These are phyloP conservation scores for Paracamarosporium sp. DNA, from an alignment of 2,329 filamentous ascomycete genomes.

Conservation along the genomic window DNA sequence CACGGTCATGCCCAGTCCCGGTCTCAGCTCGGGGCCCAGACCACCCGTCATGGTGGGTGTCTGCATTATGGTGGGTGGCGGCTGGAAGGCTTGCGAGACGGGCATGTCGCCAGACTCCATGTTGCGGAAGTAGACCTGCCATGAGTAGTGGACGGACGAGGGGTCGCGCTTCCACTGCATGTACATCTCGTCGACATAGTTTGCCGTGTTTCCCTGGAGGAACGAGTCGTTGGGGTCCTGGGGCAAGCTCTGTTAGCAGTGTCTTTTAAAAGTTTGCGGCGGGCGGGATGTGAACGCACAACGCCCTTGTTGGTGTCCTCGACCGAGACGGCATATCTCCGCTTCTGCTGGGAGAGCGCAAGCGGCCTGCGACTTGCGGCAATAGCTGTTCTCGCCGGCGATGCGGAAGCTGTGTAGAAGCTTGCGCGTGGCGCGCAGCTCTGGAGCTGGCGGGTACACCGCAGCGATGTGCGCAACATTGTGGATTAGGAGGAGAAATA, in stretches of 20 bases:
- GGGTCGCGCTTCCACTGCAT: constrained; percentile 96
- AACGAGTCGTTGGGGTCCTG: constrained; percentile 93
- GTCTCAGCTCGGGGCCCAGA: constrained; percentile 72
- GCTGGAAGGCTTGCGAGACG: constrained; percentile 94
- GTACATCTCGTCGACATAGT: constrained; percentile 99
- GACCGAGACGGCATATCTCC: constrained; percentile 65
- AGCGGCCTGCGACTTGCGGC: constrained; percentile 57
- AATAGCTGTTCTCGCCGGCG: constrained; percentile 49
- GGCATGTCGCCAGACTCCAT: constrained; percentile 99
- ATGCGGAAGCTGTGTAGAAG: constrained; percentile 50
- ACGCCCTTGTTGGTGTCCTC: constrained; percentile 68
- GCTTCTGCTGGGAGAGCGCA: constrained; percentile 53
- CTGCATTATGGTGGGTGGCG: constrained; percentile 89
- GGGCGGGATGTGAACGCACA: constrained; percentile 51
- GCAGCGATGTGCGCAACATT: constrained; percentile 77
- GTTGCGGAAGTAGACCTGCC: constrained; percentile 99
- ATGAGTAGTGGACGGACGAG: constrained; percentile 92
- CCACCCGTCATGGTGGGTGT: constrained; percentile 72
- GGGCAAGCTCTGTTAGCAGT: constrained; percentile 35
- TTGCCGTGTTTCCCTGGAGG: constrained; percentile 93
- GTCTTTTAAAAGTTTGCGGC: constrained; percentile 17
- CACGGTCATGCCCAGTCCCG: constrained; percentile 69
- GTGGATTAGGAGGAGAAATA: constrained; percentile 42
- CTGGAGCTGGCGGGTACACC: constrained; percentile 70
- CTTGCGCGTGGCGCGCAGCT: constrained; percentile 56